Evolutionary conservation across 139 green algal species (phyloP), one percentile per base, ranked within the genome.

Genomic region (Parachlorella kessleri): DNA sequence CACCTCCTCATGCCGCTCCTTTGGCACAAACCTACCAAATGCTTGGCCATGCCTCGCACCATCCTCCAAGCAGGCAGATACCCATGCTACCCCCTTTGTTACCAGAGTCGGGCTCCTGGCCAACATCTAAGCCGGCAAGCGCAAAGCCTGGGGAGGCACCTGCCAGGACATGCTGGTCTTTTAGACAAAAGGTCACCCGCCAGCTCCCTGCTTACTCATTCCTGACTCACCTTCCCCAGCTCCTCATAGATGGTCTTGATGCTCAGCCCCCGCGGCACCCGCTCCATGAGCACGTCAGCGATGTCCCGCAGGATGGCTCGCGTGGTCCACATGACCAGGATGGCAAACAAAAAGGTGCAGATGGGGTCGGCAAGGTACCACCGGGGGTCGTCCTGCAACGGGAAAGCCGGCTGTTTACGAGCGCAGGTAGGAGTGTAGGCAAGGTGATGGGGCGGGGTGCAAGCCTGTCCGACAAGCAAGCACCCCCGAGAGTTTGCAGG

Each of bases 291-390:
- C 21, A 97, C 91, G 75, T 98, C 87, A 21, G 90, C 76, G 64
- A 98, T 97, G 81, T 98, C 94, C 1, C 74, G 65, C 72, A 98
- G 73, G 76, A 98, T 94, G 68, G 53, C 70, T 4, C 74, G 70
- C 0, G 94, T 98, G 21, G 94, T 98, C 39, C 90, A 66, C 72
- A 98, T 79, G 79, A 98, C 95, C 66, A 98, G 79, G 6, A 91
- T 24, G 4, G 92, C 94, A 82, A 98, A 98, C 2, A 97, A 2
- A 66, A 98, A 97, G 23, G 95, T 98, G 88, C 95, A 98, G 63
- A 98, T 91, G 42, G 93, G 93, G 80, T 97, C 93, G 6, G 87
- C 92, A 4, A 91, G 75, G 67, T 24, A 70, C 83, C 88, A 92
- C n/a, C 83, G 65, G 3, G 86, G 85, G 77, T 94, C 85, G 67